Evolutionary conservation across 192 early-diverging fungal species (phyloP).

Genomic region (Podila clonocystis): DNA sequence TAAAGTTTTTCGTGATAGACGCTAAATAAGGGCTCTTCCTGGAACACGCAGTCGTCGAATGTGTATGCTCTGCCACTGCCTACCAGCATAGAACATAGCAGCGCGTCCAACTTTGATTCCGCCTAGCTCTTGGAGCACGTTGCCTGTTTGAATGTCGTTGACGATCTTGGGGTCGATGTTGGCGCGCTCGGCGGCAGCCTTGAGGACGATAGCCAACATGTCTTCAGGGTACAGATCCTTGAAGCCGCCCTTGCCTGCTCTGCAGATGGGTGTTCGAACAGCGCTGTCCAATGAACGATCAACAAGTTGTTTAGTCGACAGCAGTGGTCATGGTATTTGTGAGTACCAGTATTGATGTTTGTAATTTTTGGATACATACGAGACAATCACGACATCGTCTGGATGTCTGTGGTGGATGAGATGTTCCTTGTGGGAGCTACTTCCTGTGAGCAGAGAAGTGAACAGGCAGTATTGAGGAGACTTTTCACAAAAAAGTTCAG

Average conservation of each 20-base stretch:
- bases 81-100: constrained; percentile 89
- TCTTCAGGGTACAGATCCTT: constrained; percentile 84
- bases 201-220: constrained; percentile 69
- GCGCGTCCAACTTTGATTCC: constrained; percentile 92
- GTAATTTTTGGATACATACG: constrained; percentile 27
- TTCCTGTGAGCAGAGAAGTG: background rate
- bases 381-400: constrained; percentile 94
- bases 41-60: background rate
- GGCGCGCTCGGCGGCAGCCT: constrained; percentile 77
- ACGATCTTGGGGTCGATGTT: constrained; percentile 88
- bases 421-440: constrained; percentile 15
- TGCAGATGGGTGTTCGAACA: constrained; percentile 87
- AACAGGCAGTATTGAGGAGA: too few relatives aligned
- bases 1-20: background rate
- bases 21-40: background rate
- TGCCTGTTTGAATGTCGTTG: constrained; percentile 96
- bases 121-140: constrained; percentile 88
- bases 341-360: background rate
- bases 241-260: constrained; percentile 92
- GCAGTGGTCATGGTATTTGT: background rate
- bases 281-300: constrained; percentile 51
- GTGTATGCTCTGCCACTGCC: background rate
- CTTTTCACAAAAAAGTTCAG: too few relatives aligned
- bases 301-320: background rate
- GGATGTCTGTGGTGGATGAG: constrained; percentile 56